phyloP scores from a whole-genome alignment of 208 protist genomes.

The Leishmania turanica region DNA sequence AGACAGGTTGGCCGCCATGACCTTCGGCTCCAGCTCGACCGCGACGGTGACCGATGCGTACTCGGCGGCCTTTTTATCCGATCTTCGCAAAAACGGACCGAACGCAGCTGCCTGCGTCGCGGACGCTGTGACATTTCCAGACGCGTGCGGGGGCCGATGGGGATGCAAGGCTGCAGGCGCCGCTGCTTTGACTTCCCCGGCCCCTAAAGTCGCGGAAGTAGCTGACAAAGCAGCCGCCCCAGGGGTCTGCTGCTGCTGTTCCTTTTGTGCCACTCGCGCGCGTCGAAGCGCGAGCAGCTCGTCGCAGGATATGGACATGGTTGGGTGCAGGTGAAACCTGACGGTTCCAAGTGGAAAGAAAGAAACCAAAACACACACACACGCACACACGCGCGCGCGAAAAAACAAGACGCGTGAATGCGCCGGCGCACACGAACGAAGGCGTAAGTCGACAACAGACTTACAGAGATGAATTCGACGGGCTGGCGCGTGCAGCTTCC shows the following conservation, averaged over 20 bases:
- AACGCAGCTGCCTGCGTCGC: not conserved
- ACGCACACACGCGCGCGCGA: not conserved
- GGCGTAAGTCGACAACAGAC: too few relatives aligned
- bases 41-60: not conserved
- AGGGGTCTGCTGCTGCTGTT: not conserved
- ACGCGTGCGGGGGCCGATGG: not conserved
- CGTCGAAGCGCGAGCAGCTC: conserved; percentile 87
- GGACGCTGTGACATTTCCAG: not conserved
- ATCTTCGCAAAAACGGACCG: not conserved
- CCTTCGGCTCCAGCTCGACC: conserved; percentile 84
- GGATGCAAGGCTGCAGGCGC: not conserved
- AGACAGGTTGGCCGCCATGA: conserved; percentile 76
- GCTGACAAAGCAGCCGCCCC: not conserved
- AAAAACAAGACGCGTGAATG: conserved; percentile 1
- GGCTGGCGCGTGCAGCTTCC: not conserved
- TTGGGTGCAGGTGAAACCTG: not conserved
- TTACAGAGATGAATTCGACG: not conserved
- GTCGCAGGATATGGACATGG: conserved; percentile 88
- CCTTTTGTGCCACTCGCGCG: conserved; percentile 59
- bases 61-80: not conserved
- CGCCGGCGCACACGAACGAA: not conserved
- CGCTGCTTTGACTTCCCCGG: not conserved
- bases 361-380: conserved; percentile 9
- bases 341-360: not conserved
- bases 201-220: not conserved